Evolutionary conservation across 768 basidiomycete genomes (phyloP), one percentile per base, ranked within the genome.

Genomic region (Stropharia rugosoannulata): DNA sequence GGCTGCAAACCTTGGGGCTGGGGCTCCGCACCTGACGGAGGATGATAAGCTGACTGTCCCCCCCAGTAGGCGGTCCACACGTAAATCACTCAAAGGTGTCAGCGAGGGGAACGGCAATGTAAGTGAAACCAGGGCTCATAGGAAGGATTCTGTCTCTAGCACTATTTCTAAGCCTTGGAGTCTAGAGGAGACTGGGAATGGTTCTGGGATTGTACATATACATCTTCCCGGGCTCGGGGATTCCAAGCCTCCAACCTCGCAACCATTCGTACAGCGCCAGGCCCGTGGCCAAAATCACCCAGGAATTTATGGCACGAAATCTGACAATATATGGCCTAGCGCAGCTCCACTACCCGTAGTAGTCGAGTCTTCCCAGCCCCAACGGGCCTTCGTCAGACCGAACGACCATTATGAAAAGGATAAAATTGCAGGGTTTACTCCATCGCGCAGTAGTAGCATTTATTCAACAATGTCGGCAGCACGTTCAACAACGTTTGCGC

Each of bases 121-220:
- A 48, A 35, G 32, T 22, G 39, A 10, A 4, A 55, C 25, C 13
- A 52, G 39, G 43, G 41, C 52, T 36, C 50, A 44, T 27, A 51
- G 51, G 25, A 48, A 45, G 32, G 42, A 18, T 25, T 59, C 51
- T 36, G 49, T 51, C 36, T 63, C 59, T 59, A 61, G 37, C 58
- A 62, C 44, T 59, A 39, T 53, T 12, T 72, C 73, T 2, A 69
- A 64, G 39, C 56, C 65, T 8, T 79, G 75, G 73, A 73, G 73
- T 2, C 56, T 78, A 27, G 75, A 78, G 56, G 76, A 78, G 56
- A 72, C 22, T n/a, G 66, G 64, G 13, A 67, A 75, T 49, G 75
- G 74, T 13, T 62, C 68, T 5, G 75, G 75, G 1, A 64, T 72
- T 16, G 74, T 78, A 32, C 29, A 32, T 32, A 32, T 32, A 32